A percentile compares a stretch with the other conserved stretches of the same genome.
Conservation (phyloP, 2,329 filamentous ascomycete species). For the Orbilia blumenaviensis region DNA sequence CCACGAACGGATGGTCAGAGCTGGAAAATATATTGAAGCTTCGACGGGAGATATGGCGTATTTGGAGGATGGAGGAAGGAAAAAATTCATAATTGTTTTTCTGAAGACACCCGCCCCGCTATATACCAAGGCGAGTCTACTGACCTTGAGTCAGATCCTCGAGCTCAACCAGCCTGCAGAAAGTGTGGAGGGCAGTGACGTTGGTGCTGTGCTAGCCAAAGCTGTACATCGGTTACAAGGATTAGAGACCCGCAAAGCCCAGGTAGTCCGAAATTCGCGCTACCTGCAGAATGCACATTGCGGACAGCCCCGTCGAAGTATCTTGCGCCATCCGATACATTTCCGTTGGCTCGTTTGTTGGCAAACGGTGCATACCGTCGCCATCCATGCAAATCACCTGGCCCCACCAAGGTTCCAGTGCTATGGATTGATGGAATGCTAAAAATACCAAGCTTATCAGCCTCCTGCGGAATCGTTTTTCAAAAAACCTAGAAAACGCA, state of each 20-base stretch:
- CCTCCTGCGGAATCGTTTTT: conserved; percentile 29
- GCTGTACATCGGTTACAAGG: conserved; percentile 41
- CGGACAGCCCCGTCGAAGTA: conserved; percentile 29
- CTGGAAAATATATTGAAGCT: background rate
- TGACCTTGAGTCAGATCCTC: conserved; percentile 45
- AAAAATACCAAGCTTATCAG: conserved; percentile 53
- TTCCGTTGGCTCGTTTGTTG: conserved; percentile 25
- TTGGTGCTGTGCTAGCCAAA: conserved; percentile 50
- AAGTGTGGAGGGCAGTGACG: conserved; percentile 42
- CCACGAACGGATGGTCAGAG: background rate
- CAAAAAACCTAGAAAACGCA: background rate
- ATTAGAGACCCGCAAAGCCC: conserved; percentile 19
- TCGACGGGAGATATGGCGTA: background rate
- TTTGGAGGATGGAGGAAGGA: background rate
- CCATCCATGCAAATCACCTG: conserved; percentile 50
- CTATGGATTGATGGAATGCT: conserved; percentile 40
- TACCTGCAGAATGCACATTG: conserved; percentile 35
- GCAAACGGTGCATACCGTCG: conserved; percentile 45
- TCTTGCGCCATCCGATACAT: conserved; percentile 36
- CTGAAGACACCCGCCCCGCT: conserved; percentile 31
- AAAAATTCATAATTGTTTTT: background rate
- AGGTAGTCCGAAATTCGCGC: conserved; percentile 48
- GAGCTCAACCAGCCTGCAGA: conserved; percentile 23
- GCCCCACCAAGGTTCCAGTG: conserved; percentile 36
- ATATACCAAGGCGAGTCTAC: conserved; percentile 49